Evolutionary conservation across 2,329 filamentous ascomycete species (phyloP).

Genomic region (Colletotrichum trifolii): DNA sequence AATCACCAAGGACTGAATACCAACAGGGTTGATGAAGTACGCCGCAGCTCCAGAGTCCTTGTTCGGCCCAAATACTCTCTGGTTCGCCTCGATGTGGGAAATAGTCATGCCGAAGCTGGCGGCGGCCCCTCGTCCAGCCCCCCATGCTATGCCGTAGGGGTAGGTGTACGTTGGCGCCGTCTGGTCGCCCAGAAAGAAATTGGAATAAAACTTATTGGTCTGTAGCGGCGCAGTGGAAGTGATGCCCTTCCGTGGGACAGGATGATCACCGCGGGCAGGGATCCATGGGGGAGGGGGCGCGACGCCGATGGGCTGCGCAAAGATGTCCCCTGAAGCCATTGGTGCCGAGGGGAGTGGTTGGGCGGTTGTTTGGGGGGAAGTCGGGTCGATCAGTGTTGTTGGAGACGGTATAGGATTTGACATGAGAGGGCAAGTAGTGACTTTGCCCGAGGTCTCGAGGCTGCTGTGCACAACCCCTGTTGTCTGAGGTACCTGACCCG

Average conservation of each 20-base stretch:
- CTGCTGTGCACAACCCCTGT: slow-evolving; percentile 44
- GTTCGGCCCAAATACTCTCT: slow-evolving; percentile 74
- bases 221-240: slow-evolving; percentile 62
- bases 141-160: slow-evolving; percentile 78
- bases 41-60: slow-evolving; percentile 66
- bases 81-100: slow-evolving; percentile 75
- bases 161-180: slow-evolving; percentile 77
- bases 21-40: slow-evolving; percentile 85
- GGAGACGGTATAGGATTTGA: slow-evolving; percentile 50
- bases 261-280: slow-evolving; percentile 63
- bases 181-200: slow-evolving; percentile 82
- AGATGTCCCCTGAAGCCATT: slow-evolving; percentile 60
- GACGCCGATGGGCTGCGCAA: slow-evolving; percentile 64
- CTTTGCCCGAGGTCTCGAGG: slow-evolving; percentile 37
- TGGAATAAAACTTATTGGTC: slow-evolving; percentile 86
- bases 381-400: slow-evolving; percentile 45
- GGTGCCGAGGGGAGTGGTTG: slow-evolving; percentile 19
- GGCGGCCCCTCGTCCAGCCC: slow-evolving; percentile 69
- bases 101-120: slow-evolving; percentile 82
- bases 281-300: slow-evolving; percentile 62
- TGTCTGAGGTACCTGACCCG: slow-evolving; percentile 45
- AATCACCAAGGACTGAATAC: slow-evolving; percentile 82
- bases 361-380: slow-evolving; percentile 4
- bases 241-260: slow-evolving; percentile 66
- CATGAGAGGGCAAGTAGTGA: slow-evolving; percentile 41